Conservation (phyloP, 2,329 filamentous ascomycete species). For the Sarocladium oryzae region DNA sequence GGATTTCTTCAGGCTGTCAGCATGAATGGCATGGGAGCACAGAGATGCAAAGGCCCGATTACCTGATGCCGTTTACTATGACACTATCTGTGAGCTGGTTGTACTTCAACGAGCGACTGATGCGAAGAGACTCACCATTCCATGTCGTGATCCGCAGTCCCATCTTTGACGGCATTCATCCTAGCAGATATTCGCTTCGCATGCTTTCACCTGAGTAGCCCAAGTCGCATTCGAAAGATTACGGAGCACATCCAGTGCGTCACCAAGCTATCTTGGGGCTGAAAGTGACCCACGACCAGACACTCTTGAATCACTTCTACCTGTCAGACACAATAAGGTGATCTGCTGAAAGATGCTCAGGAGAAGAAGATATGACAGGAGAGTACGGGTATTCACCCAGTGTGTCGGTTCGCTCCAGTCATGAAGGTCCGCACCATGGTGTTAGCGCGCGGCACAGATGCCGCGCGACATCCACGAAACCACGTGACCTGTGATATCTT, state of each 20-base stretch:
- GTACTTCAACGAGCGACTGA: conserved; percentile 7
- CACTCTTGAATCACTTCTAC: too few relatives aligned
- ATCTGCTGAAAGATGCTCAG: too few relatives aligned
- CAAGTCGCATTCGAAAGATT: too few relatives aligned
- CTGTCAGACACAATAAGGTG: too few relatives aligned
- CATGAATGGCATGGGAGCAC: background rate
- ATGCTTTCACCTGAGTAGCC: too few relatives aligned
- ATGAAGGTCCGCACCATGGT: conserved; percentile 9
- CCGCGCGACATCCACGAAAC: conserved; percentile 8
- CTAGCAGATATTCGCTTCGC: background rate
- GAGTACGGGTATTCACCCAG: too few relatives aligned
- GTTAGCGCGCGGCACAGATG: background rate
- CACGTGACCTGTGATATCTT: conserved; percentile 11
- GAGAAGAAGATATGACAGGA: too few relatives aligned
- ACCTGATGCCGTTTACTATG: conserved; percentile 78
- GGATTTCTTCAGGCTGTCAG: conserved; percentile 53
- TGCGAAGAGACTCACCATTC: conserved; percentile 56
- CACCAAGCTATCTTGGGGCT: too few relatives aligned
- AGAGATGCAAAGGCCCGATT: conserved; percentile 14
- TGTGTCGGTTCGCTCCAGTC: too few relatives aligned
- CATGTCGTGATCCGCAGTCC: conserved; percentile 76
- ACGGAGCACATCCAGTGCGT: too few relatives aligned
- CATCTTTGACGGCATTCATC: conserved; percentile 38
- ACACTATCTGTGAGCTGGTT: conserved; percentile 1
- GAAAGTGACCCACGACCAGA: too few relatives aligned